Percentiles rank a stretch among this genome's conserved stretches.
phyloP scores from a whole-genome alignment of 352 stramenopile genomes.

The Peronospora destructor region DNA sequence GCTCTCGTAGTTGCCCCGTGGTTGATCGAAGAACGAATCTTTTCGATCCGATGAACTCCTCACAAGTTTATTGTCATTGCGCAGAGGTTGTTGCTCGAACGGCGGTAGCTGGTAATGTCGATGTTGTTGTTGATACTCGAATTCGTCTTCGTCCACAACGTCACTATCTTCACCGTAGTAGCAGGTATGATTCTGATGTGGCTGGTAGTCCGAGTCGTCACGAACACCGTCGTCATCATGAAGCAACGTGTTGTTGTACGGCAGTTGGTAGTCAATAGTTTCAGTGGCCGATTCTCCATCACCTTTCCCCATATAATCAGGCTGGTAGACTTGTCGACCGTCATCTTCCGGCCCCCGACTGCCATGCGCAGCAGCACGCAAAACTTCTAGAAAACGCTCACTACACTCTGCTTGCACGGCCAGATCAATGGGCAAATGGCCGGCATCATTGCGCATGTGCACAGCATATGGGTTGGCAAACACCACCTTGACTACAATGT shows the following conservation, averaged over 20 bases:
- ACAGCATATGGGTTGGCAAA: slow-evolving; percentile 72
- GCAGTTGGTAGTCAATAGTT: slow-evolving; percentile 35
- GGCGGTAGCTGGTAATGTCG: slow-evolving; percentile 27
- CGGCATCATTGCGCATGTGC: slow-evolving; percentile 64
- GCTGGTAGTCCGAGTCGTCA: slow-evolving; percentile 27
- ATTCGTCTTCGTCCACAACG: slow-evolving; percentile 24
- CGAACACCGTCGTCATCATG: slow-evolving; percentile 29
- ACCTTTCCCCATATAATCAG: slow-evolving; percentile 23
- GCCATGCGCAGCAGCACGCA: slow-evolving; percentile 44
- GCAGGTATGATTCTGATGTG: slow-evolving; percentile 34
- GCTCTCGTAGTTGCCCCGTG: slow-evolving; percentile 15
- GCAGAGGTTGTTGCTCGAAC: slow-evolving; percentile 17
- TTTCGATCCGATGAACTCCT: slow-evolving; percentile 24
- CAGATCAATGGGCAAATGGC: slow-evolving; percentile 66
- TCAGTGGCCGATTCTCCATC: slow-evolving; percentile 32
- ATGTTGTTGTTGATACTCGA: slow-evolving; percentile 34
- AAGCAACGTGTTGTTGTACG: slow-evolving; percentile 35
- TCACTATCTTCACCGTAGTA: slow-evolving; percentile 12
- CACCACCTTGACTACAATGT: slow-evolving; percentile 75
- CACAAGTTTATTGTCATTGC: slow-evolving; percentile 17
- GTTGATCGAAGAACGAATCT: slow-evolving; percentile 24
- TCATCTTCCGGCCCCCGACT: slow-evolving; percentile 30
- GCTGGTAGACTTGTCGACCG: slow-evolving; percentile 17
- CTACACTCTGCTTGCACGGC: slow-evolving; percentile 67
- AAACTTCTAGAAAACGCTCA: slow-evolving; percentile 64